Evolutionary conservation across 73 alveolate species (phyloP).

Genomic region (Tetrahymena elliotti): DNA sequence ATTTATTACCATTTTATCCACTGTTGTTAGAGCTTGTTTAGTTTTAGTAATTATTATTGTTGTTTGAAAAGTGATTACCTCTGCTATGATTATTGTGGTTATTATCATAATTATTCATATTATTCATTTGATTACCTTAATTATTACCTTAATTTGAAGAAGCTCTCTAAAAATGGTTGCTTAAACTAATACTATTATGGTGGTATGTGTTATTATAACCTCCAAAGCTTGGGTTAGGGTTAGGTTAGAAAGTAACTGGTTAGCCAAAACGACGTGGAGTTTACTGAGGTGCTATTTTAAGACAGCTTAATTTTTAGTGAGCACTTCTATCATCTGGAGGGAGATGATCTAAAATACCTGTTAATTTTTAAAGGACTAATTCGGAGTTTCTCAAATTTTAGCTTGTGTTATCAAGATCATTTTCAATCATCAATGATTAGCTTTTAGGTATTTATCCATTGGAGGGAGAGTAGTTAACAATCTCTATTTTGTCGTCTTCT

Average conservation of each 20-base stretch:
- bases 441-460: not conserved
- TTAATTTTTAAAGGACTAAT: not conserved
- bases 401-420: not conserved
- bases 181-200: not conserved
- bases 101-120: not conserved
- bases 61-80: not conserved
- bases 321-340: conserved; percentile 2
- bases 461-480: not conserved
- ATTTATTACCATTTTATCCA: not conserved
- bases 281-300: not conserved
- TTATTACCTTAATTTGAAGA: not conserved
- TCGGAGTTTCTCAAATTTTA: not conserved
- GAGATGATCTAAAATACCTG: not conserved
- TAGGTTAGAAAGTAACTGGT: not conserved
- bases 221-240: not conserved
- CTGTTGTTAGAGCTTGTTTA: not conserved
- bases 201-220: not conserved
- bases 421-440: not conserved
- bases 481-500: not conserved
- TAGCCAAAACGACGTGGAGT: not conserved
- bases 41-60: not conserved
- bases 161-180: not conserved
- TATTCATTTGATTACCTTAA: not conserved
- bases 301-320: not conserved
- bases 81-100: not conserved